Evolutionary conservation across 345 rosid species (phyloP), one percentile per base, ranked within the genome.

Genomic region (Rubroshorea leprosula): DNA sequence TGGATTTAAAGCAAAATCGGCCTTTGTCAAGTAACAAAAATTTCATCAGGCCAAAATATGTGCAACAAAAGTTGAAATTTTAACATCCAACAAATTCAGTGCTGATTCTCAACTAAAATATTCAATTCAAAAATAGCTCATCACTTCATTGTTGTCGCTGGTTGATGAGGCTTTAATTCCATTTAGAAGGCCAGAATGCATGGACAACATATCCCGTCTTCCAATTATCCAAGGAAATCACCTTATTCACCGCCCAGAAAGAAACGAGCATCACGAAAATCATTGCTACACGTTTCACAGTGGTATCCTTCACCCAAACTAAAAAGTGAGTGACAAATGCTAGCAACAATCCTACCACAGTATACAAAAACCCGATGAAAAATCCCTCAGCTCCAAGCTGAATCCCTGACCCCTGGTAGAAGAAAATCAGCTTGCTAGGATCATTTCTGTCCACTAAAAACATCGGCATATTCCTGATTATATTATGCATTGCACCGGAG

Each of bases 371-470:
- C 60, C 96, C 98, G 0, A 91, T 78, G 0, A 82, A 68, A 0
- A 86, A 78, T 4, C 95, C 96, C 67, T 91, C 98, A 0, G 78
- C 86, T 11, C 96, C 90, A 49, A 90, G 76, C 76, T 90, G 97
- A 78, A 73, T 74, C 41, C 83, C 82, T 0, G 90, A 66, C 13
- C 89, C 97, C 63, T 81, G 77, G 44, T 81, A 74, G 55, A 90
- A 87, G 77, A 84, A 83, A 24, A 87, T 54, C 14, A 90, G 38
- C 69, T 75, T 87, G 22, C 11, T 49, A 0, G 77, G 66, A 38
- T 84, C 85, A 20, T 76, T 73, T 52, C 72, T 57, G 55, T 90
- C 97, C 3, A 23, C 64, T 53, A 80, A 0, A 47, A 72, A 87
- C 83, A 90, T 70, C 0, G 97, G 97, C 82, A 76, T 75, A 59